Conservation (phyloP, 192 early-diverging fungal species). For the Lobosporangium transversale region DNA sequence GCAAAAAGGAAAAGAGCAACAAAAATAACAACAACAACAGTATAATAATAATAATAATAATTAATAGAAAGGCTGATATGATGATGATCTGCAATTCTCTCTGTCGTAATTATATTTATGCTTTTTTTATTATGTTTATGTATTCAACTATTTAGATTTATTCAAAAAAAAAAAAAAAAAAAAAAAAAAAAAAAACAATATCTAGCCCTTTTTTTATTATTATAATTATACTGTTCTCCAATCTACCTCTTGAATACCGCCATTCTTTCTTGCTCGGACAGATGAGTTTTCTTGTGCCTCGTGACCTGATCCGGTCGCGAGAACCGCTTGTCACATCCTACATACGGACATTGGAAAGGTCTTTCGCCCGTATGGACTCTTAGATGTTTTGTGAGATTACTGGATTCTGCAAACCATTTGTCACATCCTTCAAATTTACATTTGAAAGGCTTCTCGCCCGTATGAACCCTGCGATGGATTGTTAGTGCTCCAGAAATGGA, state of each 20-base stretch:
- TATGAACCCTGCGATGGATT: slow-evolving; percentile 74
- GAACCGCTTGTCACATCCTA: slow-evolving; percentile 56
- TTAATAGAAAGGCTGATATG: too few species aligned
- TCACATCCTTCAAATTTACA: slow-evolving; percentile 62
- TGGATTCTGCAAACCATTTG: slow-evolving; percentile 63
- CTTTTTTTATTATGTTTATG: too few species aligned
- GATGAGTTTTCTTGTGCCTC: slow-evolving; percentile 35
- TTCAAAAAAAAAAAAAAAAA: too few species aligned
- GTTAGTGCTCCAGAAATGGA: slow-evolving; percentile 73
- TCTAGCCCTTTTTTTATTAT: too few species aligned
- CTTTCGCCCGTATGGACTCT: slow-evolving; percentile 69
- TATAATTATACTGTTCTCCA: too few species aligned
- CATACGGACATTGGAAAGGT: slow-evolving; percentile 68
- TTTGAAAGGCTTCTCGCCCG: slow-evolving; percentile 62
- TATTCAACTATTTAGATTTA: too few species aligned
- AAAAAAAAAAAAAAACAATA: too few species aligned
- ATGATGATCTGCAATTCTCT: neutral
- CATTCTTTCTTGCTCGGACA: slow-evolving; percentile 3
- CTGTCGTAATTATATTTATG: too few species aligned
- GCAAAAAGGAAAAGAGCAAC: too few species aligned
- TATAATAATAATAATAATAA: too few species aligned
- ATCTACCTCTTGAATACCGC: slow-evolving; percentile 15
- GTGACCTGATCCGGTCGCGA: slow-evolving; percentile 61
- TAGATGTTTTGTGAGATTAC: slow-evolving; percentile 64
- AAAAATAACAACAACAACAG: too few species aligned